Evolutionary conservation across 2,329 filamentous ascomycete species (phyloP).

Genomic region (Thyridium curvatum): DNA sequence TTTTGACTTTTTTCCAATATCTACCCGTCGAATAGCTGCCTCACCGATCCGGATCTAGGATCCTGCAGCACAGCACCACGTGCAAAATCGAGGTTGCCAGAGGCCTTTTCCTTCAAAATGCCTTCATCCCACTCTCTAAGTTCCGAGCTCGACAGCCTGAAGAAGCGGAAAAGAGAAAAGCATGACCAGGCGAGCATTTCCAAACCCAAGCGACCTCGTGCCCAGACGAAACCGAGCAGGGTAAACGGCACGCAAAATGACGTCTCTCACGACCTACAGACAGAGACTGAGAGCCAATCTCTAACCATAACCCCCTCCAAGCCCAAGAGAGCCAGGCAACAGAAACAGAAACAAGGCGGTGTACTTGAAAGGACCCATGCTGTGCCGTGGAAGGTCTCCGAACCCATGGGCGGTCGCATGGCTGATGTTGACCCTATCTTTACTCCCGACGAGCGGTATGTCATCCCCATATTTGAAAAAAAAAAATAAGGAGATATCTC

Average conservation of each 20-base stretch:
- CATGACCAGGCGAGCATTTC: conserved; percentile 14
- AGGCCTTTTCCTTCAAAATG: background rate
- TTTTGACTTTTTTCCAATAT: conserved; percentile 1
- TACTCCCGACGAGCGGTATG: conserved; percentile 54
- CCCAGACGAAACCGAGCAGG: conserved; percentile 9
- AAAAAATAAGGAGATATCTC: background rate
- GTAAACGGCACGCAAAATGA: too few relatives aligned
- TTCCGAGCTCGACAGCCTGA: conserved; percentile 17
- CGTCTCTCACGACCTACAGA: background rate
- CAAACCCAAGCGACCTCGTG: conserved; percentile 15
- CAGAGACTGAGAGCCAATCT: background rate
- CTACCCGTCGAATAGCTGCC: background rate
- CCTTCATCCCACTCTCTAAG: background rate
- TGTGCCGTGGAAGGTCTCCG: conserved; percentile 51
- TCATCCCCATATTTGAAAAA: conserved; percentile 10
- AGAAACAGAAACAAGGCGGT: conserved; percentile 3
- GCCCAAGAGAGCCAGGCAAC: too few relatives aligned
- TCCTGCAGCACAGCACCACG: too few relatives aligned
- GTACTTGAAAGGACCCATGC: background rate
- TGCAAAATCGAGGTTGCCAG: background rate
- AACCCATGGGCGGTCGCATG: conserved; percentile 60
- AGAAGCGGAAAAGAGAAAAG: conserved; percentile 24
- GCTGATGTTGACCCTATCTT: conserved; percentile 59
- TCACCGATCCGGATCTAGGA: background rate
- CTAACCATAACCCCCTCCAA: too few relatives aligned